These are phyloP conservation scores for Candida vartiovaarae DNA, from an alignment of 805 yeast genomes.

Conservation along the genomic window DNA sequence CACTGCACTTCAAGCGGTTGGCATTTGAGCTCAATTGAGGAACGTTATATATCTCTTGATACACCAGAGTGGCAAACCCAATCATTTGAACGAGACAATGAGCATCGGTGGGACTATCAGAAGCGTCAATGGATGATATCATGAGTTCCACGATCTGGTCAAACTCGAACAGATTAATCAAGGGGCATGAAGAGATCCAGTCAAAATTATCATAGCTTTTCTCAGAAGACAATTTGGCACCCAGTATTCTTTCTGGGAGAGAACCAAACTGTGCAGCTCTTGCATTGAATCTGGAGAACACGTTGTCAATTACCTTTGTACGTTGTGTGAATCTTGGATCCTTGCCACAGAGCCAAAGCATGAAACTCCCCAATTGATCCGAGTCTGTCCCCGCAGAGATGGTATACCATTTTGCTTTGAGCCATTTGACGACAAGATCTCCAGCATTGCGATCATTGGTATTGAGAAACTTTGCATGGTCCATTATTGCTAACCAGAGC, in stretches of 20 bases:
- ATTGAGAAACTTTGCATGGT: slow-evolving; percentile 29
- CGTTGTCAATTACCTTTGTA: not conserved
- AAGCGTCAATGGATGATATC: not conserved
- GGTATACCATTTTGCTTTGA: slow-evolving; percentile 36
- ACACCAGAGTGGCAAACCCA: slow-evolving; percentile 8
- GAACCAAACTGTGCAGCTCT: slow-evolving; percentile 3
- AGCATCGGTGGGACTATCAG: not conserved
- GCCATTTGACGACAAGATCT: slow-evolving; percentile 43
- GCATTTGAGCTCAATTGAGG: slow-evolving; percentile 8
- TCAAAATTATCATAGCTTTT: not conserved
- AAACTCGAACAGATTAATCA: not conserved
- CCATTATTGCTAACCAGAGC: slow-evolving; percentile 46
- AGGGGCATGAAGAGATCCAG: not conserved
- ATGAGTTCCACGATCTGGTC: not conserved
- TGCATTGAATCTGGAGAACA: slow-evolving; percentile 7
- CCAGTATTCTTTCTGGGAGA: slow-evolving; percentile 7
- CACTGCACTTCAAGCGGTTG: slow-evolving; percentile 15
- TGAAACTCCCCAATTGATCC: slow-evolving; percentile 27
- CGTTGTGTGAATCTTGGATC: not conserved
- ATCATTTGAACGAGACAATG: slow-evolving; percentile 3
- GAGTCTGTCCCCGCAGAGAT: not conserved
- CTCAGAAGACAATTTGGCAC: not conserved
- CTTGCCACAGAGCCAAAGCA: slow-evolving; percentile 38
- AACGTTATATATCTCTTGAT: slow-evolving; percentile 9
- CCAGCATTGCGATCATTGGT: slow-evolving; percentile 24